Base-by-base conservation (phyloP, 1,284 basidiomycete species). In the Bjerkandera adusta region DNA sequence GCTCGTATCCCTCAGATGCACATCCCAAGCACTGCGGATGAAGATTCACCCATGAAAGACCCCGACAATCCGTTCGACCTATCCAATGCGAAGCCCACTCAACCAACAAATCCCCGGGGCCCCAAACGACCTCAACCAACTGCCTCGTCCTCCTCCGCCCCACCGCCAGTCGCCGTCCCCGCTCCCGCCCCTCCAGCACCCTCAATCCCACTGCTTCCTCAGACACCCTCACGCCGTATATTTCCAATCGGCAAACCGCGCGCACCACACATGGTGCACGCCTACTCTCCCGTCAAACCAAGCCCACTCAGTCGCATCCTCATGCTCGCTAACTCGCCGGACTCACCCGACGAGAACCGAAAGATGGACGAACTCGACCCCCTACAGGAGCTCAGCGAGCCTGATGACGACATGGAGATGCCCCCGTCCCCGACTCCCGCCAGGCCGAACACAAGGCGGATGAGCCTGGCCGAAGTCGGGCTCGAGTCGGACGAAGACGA, bases 251-350 rank as follows among this genome's bases (percentile, higher is more conserved):
- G 84, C 3, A 88, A 85, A 57, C 83, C 85, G 4, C 66, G 81
- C 41, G 82, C 77, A 1, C 63, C 71, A 46, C 78, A 73, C 45
- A 86, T 88, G 82, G 70, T 78, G 2, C 86, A 89, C 52, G 85
- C 85, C 0, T 89, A 89, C 55, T 89, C 87, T 0, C 86, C 87
- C 24, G 81, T 71, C 3, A 81, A 80, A 63, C 86, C 87, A 0
- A 87, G 85, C 54, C 86, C 86, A 1, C 70, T 89, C 27, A 87
- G 83, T 49, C 75, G 85, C 8, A 87, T 89, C 45, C 70, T 89
- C 27, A 76, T 82, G 79, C 69, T 89, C 33, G 72, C 72, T 2
- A 70, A 81, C 52, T 85, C 83, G 0, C 84, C 83, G 6, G 69
- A 74, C 40, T 33, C 75, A 68, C 47, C 70, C 70, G 15, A 47